phyloP scores from a whole-genome alignment of 805 yeast genomes.

The Metschnikowia dekortorum region DNA sequence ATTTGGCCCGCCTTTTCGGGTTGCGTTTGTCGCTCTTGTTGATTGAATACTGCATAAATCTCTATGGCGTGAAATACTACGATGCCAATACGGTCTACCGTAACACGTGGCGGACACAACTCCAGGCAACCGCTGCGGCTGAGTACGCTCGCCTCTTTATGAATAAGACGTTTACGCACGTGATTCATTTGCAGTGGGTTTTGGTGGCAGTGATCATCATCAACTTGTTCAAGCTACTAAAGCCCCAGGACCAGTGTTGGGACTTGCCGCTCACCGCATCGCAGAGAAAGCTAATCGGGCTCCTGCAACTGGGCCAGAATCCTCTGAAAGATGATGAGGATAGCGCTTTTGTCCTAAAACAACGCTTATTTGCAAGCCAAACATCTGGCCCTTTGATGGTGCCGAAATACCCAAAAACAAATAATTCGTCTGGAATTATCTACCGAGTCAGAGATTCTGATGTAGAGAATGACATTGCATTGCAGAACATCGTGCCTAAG shows the following conservation, averaged over 20 bases:
- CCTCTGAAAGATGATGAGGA: conserved; percentile 12
- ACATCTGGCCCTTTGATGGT: conserved; percentile 11
- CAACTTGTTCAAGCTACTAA: conserved; percentile 26
- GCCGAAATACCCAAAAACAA: conserved; percentile 20
- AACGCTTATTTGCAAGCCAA: conserved; percentile 19
- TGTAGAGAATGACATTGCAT: conserved; percentile 7
- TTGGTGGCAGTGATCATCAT: conserved; percentile 24
- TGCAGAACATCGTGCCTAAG: conserved; percentile 6
- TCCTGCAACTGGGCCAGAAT: conserved; percentile 15
- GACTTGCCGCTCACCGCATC: conserved; percentile 46
- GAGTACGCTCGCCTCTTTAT: background rate
- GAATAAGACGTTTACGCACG: background rate
- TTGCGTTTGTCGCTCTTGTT: conserved; percentile 22
- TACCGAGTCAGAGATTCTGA: background rate
- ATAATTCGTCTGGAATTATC: conserved; percentile 7
- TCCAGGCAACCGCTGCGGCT: background rate
- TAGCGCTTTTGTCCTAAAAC: conserved; percentile 20
- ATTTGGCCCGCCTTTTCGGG: conserved; percentile 23
- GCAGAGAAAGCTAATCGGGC: conserved; percentile 46
- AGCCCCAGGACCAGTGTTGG: conserved; percentile 46
- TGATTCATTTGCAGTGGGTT: conserved; percentile 11
- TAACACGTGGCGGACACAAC: conserved; percentile 6
- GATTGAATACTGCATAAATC: conserved; percentile 6
- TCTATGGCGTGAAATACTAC: conserved; percentile 7
- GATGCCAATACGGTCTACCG: conserved; percentile 10